These are phyloP conservation scores for Vigna mungo DNA, from an alignment of 306 rosid genomes.

Conservation along the genomic window DNA sequence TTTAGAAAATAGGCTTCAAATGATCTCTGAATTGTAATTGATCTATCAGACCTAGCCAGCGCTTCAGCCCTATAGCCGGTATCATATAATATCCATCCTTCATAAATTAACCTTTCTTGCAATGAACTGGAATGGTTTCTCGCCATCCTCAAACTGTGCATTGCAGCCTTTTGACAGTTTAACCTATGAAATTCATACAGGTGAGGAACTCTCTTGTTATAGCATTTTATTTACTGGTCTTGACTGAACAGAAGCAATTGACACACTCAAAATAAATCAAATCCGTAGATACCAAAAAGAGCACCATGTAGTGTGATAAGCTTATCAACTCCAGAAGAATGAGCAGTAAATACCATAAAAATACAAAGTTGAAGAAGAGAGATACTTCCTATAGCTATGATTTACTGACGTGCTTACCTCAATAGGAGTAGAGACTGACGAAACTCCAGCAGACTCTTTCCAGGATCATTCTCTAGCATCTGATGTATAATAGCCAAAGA, in stretches of 20 bases:
- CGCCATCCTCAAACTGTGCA: constrained; percentile 73
- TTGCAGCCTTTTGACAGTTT: constrained; percentile 81
- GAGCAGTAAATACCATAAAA: constrained; percentile 17
- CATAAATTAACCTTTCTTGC: constrained; percentile 77
- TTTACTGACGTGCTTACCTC: constrained; percentile 53
- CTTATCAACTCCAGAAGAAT: constrained; percentile 5
- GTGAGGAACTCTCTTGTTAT: constrained; percentile 25
- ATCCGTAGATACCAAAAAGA: constrained; percentile 13
- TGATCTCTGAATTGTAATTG: constrained; percentile 69
- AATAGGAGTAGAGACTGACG: constrained; percentile 79
- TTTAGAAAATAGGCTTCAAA: constrained; percentile 80
- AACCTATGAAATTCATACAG: constrained; percentile 53
- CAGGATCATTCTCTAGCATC: constrained; percentile 70
- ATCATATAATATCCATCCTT: constrained; percentile 88
- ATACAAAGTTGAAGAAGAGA: constrained; percentile 36
- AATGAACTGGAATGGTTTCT: constrained; percentile 67
- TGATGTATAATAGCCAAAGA: constrained; percentile 79
- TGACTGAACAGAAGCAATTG: neutral
- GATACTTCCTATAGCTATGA: constrained; percentile 4
- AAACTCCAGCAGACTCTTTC: constrained; percentile 66
- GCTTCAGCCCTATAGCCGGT: constrained; percentile 75
- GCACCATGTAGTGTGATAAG: neutral
- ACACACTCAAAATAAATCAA: neutral
- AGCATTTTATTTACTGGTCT: neutral
- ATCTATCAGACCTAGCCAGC: constrained; percentile 62